Evolutionary conservation across 2,329 filamentous ascomycete species (phyloP).

Genomic region (Fusarium irregulare): DNA sequence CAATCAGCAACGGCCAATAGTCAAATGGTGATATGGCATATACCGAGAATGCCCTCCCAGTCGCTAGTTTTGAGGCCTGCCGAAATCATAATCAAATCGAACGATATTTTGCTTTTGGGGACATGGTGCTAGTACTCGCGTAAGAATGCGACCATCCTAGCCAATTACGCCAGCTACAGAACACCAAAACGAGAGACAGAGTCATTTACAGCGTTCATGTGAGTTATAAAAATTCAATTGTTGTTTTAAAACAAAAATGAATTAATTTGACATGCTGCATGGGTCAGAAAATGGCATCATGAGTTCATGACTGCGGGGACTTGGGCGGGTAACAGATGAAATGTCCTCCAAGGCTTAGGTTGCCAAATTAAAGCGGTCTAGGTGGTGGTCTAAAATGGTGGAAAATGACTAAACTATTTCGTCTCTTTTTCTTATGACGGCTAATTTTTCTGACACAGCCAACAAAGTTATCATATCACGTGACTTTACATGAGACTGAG

Average conservation of each 20-base stretch:
- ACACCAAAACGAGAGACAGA: not conserved
- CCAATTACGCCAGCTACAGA: not conserved
- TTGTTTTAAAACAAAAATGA: not conserved
- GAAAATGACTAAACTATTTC: no score
- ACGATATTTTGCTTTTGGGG: constrained; percentile 36
- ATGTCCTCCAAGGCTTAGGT: no score
- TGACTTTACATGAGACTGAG: constrained; percentile 41
- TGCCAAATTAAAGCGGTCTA: no score
- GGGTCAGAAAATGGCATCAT: constrained; percentile 37
- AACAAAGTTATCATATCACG: constrained; percentile 31
- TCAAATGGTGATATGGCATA: fast-evolving
- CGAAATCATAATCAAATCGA: not conserved
- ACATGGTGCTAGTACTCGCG: constrained; percentile 35
- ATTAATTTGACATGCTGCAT: not conserved
- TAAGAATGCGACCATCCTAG: constrained; percentile 8
- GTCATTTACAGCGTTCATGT: not conserved
- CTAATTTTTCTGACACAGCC: not conserved
- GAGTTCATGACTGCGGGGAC: constrained; percentile 48
- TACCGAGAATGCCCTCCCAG: not conserved
- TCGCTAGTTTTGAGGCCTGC: not conserved
- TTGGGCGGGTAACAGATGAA: no score
- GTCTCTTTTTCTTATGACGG: no score
- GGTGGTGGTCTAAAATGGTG: no score
- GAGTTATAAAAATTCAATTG: not conserved
- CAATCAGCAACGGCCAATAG: not conserved